phyloP scores from a whole-genome alignment of 2,329 filamentous ascomycete genomes.

The Monosporascus ibericus region DNA sequence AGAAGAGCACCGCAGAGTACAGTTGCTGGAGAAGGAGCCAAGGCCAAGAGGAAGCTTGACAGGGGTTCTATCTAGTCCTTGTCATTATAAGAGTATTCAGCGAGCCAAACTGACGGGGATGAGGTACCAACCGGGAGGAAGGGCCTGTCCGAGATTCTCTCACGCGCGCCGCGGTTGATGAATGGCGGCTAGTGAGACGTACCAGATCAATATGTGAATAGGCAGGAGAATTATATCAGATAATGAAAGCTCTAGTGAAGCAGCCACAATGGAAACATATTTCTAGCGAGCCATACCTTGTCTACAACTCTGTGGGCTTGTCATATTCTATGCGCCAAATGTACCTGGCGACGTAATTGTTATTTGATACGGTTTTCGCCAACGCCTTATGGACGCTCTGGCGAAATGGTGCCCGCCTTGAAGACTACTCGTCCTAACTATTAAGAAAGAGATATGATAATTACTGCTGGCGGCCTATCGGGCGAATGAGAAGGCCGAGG shows the following conservation, averaged over 20 bases:
- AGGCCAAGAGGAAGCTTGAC: conserved; percentile 11
- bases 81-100: conserved; percentile 14
- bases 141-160: conserved; percentile 13
- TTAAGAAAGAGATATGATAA: not conserved
- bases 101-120: conserved; percentile 13
- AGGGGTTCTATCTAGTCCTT: conserved; percentile 10
- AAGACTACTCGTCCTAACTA: not conserved
- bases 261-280: not conserved
- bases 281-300: not conserved
- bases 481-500: no score
- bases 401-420: not conserved
- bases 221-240: not conserved
- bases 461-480: not conserved
- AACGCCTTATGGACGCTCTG: not conserved
- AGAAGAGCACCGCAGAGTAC: not conserved
- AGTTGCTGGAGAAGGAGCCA: conserved; percentile 4
- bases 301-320: not conserved
- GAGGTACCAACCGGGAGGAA: conserved; percentile 1
- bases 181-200: conserved; percentile 16
- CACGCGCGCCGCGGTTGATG: conserved; percentile 17
- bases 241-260: not conserved
- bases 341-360: not conserved
- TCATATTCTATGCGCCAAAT: not conserved
- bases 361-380: no score
- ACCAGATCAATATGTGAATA: conserved; percentile 10